Evolutionary conservation across 148 eudicot genomes (phyloP), one percentile per base, ranked within the genome.

Genomic region (Beta vulgaris): DNA sequence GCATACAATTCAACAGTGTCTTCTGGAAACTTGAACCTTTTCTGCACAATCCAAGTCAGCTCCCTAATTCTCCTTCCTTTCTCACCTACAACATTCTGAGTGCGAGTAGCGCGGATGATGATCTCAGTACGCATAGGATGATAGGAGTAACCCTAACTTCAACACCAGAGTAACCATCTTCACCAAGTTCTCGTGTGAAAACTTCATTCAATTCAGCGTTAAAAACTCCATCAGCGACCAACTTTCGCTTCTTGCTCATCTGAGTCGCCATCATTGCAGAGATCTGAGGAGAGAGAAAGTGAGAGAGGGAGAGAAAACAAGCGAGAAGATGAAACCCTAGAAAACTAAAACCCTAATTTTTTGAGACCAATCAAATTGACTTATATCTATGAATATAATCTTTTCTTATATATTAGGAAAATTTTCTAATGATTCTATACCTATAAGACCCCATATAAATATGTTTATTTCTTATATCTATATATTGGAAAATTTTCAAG

Each of bases 61-160:
- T 92, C 95, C 75, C 95, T 85, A 19, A 88, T 90, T 76, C 97
- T 90, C 80, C 94, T 88, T 3, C 94, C 94, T 76, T 91, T 91
- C 88, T 91, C 94, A 60, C 97, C 93, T 91, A 53, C 86, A 73
- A 93, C 96, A 62, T 89, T 91, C 55, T 91, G 98, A 25, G 98
- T 91, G 2, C 98, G 89, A 21, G 98, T 91, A 32, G 98, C 98
- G 0, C 96, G 79, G 69, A 93, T 91, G 84, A 91, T 91, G 69
- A 93, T 93, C 84, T 91, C 98, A 31, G 98, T 93, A 21, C 96
- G 85, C 93, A 88, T 86, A 1, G 97, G 98, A 66, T 84, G 91
- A 88, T 86, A 1, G 97, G 98, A 66, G 98, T 93, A 36, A 91
- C 98, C 80, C 98, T 84, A 65, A 89, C 98, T 78, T 91, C 98